Conservation (phyloP, 2,329 filamentous ascomycete species). For the Clonostachys byssicola region DNA sequence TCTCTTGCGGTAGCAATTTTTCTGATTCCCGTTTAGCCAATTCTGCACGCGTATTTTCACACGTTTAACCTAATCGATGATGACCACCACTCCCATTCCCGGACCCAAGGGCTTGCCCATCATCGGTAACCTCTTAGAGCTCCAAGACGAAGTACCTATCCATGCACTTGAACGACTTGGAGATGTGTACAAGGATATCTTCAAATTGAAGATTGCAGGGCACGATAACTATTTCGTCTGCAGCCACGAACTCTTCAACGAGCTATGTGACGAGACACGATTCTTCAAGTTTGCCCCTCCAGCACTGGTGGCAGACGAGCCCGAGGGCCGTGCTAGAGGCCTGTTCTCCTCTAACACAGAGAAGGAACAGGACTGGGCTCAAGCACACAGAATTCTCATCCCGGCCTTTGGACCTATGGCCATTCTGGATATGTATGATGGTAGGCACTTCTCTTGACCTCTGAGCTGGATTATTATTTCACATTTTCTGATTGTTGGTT, state of each 20-base stretch:
- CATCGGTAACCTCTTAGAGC: not conserved
- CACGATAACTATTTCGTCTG: not conserved
- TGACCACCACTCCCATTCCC: not conserved
- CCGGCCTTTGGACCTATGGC: conserved; percentile 67
- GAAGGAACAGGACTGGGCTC: conserved; percentile 49
- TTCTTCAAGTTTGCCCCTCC: not conserved
- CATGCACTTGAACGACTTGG: not conserved
- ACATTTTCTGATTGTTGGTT: no score
- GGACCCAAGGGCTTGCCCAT: not conserved
- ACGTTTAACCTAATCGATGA: no score
- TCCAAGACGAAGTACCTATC: not conserved
- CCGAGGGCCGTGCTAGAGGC: not conserved
- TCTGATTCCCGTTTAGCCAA: no score
- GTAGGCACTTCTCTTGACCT: conserved; percentile 42
- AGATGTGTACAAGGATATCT: not conserved
- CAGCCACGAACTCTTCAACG: not conserved
- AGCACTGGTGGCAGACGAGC: not conserved
- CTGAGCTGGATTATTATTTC: no score
- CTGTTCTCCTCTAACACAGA: conserved; percentile 1
- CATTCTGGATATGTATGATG: conserved; percentile 63
- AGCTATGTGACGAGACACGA: not conserved
- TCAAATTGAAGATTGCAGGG: not conserved
- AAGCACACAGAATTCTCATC: conserved; percentile 61
- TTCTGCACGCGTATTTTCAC: no score
- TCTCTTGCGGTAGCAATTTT: no score